Evolutionary conservation across 148 eudicot species (phyloP).

Genomic region (Cornus kousa): DNA sequence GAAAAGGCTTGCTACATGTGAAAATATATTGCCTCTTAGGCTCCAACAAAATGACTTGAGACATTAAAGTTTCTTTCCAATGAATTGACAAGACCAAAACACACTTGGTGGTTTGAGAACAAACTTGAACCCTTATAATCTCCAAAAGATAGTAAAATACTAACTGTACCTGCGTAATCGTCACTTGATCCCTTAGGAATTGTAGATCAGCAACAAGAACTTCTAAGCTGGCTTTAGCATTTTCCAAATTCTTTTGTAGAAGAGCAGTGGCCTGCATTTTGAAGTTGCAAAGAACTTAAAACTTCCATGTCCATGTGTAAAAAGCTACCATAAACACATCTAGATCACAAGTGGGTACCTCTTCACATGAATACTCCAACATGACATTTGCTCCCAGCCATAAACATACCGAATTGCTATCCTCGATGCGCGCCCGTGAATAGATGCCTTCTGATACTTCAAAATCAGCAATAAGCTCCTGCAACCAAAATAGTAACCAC

Average conservation of each 20-base stretch:
- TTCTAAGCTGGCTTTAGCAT: constrained; percentile 89
- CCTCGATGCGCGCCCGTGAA: constrained; percentile 74
- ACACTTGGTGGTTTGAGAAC: background rate
- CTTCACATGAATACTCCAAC: constrained; percentile 95
- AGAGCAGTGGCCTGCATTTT: constrained; percentile 68
- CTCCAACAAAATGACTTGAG: background rate
- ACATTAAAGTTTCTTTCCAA: background rate
- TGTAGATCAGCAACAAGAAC: constrained; percentile 80
- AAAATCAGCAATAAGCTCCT: constrained; percentile 81
- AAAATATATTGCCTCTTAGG: background rate
- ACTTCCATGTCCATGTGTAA: background rate
- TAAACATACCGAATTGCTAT: constrained; percentile 79
- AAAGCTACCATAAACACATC: background rate
- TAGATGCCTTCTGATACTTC: constrained; percentile 92
- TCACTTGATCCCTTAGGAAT: constrained; percentile 88
- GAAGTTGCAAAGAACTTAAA: background rate
- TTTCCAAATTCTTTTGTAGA: constrained; percentile 75
- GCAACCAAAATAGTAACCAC: constrained; percentile 22
- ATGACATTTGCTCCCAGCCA: constrained; percentile 97
- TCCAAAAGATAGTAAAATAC: background rate
- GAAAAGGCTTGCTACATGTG: background rate
- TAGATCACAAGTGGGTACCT: constrained; percentile 44
- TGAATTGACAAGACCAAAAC: background rate
- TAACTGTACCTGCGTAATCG: constrained; percentile 68
- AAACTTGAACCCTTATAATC: background rate